Evolutionary conservation across 768 basidiomycete species (phyloP).

Genomic region (Tulasnella sp.): DNA sequence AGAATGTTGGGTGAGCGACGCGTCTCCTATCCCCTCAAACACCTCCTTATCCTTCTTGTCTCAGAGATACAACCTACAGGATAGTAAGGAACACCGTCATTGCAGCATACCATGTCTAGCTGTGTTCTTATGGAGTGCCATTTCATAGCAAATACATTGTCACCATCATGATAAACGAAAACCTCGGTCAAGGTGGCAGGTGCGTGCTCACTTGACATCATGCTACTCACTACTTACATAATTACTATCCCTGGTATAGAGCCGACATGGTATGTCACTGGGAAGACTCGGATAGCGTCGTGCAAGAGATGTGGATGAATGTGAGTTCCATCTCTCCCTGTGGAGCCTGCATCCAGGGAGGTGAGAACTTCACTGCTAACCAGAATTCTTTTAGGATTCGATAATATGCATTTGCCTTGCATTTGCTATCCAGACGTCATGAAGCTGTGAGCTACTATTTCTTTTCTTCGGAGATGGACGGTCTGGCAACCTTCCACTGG

Average conservation of each 20-base stretch:
- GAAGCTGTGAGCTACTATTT: no score
- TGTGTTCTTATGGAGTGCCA: conserved; percentile 5
- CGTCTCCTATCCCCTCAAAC: background rate
- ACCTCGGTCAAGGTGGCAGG: conserved; percentile 75
- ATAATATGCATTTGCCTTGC: conserved; percentile 53
- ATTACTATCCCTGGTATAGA: conserved; percentile 28
- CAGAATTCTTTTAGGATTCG: conserved; percentile 41
- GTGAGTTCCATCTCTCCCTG: no score
- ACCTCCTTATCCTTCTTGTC: background rate
- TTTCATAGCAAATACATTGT: conserved; percentile 71
- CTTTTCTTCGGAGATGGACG: no score
- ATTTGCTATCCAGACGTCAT: conserved; percentile 40
- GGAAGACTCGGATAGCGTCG: conserved; percentile 71
- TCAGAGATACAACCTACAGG: conserved; percentile 63
- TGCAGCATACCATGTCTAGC: background rate
- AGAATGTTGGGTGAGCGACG: conserved; percentile 52
- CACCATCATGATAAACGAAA: conserved; percentile 73
- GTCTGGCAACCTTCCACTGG: no score
- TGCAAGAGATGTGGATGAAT: conserved; percentile 67
- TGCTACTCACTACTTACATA: conserved; percentile 12
- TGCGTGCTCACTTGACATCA: no score
- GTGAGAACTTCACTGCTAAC: no score
- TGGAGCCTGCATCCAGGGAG: no score
- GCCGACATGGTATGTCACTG: conserved; percentile 77
- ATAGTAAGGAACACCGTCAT: conserved; percentile 47